phyloP scores from a whole-genome alignment of 129 eudicot species.

The Flaveria trinervia region DNA sequence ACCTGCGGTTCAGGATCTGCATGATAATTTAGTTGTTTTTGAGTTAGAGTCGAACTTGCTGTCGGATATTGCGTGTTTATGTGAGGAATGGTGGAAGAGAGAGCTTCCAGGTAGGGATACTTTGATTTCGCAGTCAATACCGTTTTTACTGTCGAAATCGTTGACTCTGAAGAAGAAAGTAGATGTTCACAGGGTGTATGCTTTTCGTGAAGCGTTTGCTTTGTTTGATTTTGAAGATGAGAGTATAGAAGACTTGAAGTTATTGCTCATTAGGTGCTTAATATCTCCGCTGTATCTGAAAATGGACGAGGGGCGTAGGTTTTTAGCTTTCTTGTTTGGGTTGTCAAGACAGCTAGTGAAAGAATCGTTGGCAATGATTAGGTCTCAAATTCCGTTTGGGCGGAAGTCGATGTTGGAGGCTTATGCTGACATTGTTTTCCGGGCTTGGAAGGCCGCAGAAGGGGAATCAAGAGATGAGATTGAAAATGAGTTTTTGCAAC shows the following conservation, averaged over 20 bases:
- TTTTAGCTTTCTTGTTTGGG: conserved; percentile 69
- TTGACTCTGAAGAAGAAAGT: conserved; percentile 86
- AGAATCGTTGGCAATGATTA: conserved; percentile 79
- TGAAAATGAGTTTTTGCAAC: conserved; percentile 72
- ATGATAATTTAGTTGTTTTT: conserved; percentile 74
- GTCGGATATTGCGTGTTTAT: conserved; percentile 70
- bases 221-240: conserved; percentile 97
- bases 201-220: conserved; percentile 68
- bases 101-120: conserved; percentile 62
- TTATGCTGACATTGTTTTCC: conserved; percentile 80
- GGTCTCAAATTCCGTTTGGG: conserved; percentile 85
- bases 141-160: conserved; percentile 74
- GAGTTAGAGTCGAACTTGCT: conserved; percentile 63
- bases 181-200: conserved; percentile 77
- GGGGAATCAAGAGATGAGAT: conserved; percentile 64
- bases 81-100: conserved; percentile 98
- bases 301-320: conserved; percentile 81
- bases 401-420: conserved; percentile 92
- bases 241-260: conserved; percentile 89
- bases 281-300: conserved; percentile 83
- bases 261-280: conserved; percentile 75
- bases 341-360: conserved; percentile 73
- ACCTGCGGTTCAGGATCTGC: conserved; percentile 60
- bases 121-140: conserved; percentile 75
- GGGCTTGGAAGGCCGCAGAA: conserved; percentile 80